Conservation (phyloP, 2,329 filamentous ascomycete genomes). For the Aspergillus candidus region DNA sequence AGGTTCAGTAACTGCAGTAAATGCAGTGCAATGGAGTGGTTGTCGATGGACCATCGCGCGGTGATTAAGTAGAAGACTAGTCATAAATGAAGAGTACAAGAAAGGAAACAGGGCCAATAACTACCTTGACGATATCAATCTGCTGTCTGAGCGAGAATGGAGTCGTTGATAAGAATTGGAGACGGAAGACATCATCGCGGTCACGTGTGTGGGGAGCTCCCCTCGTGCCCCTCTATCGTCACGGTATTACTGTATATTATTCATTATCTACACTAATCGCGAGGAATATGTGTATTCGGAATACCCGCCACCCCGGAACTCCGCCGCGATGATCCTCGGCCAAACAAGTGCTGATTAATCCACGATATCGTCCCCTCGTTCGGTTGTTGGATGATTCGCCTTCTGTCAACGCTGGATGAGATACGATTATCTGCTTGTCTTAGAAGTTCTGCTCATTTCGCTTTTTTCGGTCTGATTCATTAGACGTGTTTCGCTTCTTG, state of each 20-base stretch:
- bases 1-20: too few relatives aligned
- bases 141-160: neutral
- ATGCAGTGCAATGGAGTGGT: too few relatives aligned
- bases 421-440: too few relatives aligned
- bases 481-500: too few relatives aligned
- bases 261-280: neutral
- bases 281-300: slow-evolving; percentile 2
- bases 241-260: slow-evolving; percentile 5
- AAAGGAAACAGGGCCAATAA: neutral
- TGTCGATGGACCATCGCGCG: too few relatives aligned
- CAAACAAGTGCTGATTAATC: slow-evolving; percentile 3
- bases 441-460: too few relatives aligned
- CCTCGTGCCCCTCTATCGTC: slow-evolving; percentile 12
- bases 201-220: slow-evolving; percentile 25
- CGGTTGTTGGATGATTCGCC: too few relatives aligned
- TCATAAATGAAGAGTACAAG: neutral
- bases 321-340: slow-evolving; percentile 1
- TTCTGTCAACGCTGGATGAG: too few relatives aligned
- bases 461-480: too few relatives aligned
- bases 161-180: slow-evolving; percentile 10
- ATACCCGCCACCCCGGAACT: neutral
- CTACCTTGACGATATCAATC: neutral
- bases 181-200: slow-evolving; percentile 12
- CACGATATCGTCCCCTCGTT: too few relatives aligned
- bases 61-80: too few relatives aligned